phyloP scores from a whole-genome alignment of 768 basidiomycete species.

The Ramaria sp. region DNA sequence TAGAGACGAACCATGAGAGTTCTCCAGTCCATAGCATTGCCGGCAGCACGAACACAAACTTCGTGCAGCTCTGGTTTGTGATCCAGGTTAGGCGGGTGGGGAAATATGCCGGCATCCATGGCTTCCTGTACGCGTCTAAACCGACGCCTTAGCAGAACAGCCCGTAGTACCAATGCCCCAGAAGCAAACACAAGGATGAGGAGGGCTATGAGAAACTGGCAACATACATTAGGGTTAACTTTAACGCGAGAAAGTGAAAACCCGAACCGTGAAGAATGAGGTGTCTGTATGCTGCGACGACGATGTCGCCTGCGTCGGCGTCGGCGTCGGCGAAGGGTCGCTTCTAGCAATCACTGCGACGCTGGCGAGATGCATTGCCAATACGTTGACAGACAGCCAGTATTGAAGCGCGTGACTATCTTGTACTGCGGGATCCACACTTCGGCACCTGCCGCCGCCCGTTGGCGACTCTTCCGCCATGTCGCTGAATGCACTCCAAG shows the following conservation, averaged over 20 bases:
- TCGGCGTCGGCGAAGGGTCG: too few relatives aligned
- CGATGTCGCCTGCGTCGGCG: too few relatives aligned
- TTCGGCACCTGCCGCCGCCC: not conserved
- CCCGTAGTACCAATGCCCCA: constrained; percentile 1
- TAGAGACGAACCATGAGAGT: not conserved
- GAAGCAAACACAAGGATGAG: constrained; percentile 1
- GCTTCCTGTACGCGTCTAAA: constrained; percentile 1
- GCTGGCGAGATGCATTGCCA: too few relatives aligned
- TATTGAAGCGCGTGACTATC: too few relatives aligned
- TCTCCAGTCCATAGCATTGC: not conserved
- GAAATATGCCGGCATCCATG: constrained; percentile 1
- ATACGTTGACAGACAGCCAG: too few relatives aligned
- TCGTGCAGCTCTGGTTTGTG: constrained; percentile 7
- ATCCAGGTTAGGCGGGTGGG: not conserved
- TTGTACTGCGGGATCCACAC: too few relatives aligned
- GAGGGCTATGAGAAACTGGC: constrained; percentile 3
- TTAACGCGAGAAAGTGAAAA: too few relatives aligned
- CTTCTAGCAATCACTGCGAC: too few relatives aligned
- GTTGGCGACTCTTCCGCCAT: not conserved
- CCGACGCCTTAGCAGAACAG: constrained; percentile 2
- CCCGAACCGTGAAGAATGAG: too few relatives aligned
- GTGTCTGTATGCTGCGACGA: too few relatives aligned
- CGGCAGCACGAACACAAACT: not conserved
- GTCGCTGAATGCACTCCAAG: constrained; percentile 35
- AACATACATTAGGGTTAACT: too few relatives aligned